These are phyloP conservation scores for Cystobasidium pallidum DNA, from an alignment of 1,284 basidiomycete species.

Conservation along the genomic window DNA sequence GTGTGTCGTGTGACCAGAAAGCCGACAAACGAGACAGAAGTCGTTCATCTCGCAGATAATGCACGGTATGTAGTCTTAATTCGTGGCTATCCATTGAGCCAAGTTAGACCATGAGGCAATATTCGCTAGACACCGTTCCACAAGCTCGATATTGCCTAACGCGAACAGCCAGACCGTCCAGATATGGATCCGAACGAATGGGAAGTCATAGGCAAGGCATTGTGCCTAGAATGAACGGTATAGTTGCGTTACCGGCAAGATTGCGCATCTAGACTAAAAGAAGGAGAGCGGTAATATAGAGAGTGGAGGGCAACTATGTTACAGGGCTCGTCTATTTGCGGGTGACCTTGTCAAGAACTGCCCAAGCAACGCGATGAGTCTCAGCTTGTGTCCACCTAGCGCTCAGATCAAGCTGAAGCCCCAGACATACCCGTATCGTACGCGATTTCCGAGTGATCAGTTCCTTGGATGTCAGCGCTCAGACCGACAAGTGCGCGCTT, in stretches of 20 bases:
- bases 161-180: no score
- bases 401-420: not conserved
- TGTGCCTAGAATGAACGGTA: not conserved
- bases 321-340: conserved; percentile 43
- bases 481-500: conserved; percentile 73
- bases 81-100: no score
- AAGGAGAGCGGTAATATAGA: not conserved
- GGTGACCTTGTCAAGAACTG: conserved; percentile 55
- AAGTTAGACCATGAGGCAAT: no score
- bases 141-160: no score
- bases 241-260: not conserved
- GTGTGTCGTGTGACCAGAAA: no score
- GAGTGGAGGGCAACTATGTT: not conserved
- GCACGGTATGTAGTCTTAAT: no score
- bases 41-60: no score
- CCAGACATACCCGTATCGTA: conserved; percentile 69
- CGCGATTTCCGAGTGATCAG: conserved; percentile 76
- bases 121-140: no score
- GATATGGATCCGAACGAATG: no score
- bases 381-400: not conserved
- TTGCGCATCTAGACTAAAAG: not conserved
- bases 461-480: conserved; percentile 82
- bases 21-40: no score
- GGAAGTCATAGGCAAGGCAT: no score
- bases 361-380: not conserved